Conservation (phyloP, 2,329 filamentous ascomycete species). For the Fulvia fulva region DNA sequence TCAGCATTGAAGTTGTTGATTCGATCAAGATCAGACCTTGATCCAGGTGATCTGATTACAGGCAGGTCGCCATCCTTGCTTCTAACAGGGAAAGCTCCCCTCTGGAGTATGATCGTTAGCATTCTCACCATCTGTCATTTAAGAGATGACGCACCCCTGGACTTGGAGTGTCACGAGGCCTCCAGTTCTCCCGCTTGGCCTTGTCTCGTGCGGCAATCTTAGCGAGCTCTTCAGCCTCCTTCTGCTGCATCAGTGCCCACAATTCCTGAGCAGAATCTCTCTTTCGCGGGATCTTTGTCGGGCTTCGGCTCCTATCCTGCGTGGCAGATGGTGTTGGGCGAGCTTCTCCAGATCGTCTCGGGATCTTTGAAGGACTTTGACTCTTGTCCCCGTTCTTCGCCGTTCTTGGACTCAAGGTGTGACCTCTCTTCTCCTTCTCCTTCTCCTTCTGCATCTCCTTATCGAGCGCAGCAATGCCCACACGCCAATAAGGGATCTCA, state of each 20-base stretch:
- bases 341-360: not conserved
- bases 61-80: no score
- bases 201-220: not conserved
- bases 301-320: not conserved
- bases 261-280: not conserved
- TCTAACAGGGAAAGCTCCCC: not conserved
- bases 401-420: not conserved
- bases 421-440: not conserved
- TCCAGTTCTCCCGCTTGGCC: not conserved
- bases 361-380: not conserved
- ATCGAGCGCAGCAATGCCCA: not conserved
- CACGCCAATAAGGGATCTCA: constrained; percentile 31
- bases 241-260: not conserved
- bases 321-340: not conserved
- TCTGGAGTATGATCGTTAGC: not conserved
- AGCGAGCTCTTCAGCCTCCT: not conserved
- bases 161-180: not conserved
- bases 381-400: not conserved
- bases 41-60: no score
- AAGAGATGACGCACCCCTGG: not conserved
- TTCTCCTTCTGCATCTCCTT: not conserved
- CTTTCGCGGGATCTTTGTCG: not conserved
- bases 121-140: not conserved
- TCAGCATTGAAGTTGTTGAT: no score
- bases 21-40: no score